Evolutionary conservation across 768 basidiomycete species (phyloP).

Genomic region (Hortiboletus flavorubellus): DNA sequence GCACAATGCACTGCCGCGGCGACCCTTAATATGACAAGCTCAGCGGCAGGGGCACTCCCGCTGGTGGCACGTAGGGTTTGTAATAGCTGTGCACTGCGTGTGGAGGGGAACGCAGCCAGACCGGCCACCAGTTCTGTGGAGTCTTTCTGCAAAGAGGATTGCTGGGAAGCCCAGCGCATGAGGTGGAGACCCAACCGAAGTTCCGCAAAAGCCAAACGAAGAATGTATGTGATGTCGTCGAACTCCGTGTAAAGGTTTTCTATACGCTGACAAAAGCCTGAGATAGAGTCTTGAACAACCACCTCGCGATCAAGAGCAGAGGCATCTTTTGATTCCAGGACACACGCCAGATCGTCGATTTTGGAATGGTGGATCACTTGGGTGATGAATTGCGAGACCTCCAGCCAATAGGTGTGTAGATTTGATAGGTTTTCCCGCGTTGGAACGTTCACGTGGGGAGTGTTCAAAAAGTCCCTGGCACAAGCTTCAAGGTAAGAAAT

Average conservation of each 20-base stretch:
- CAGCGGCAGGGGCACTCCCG: slow-evolving; percentile 20
- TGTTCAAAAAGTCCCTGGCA: slow-evolving; percentile 30
- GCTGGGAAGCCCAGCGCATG: slow-evolving; percentile 29
- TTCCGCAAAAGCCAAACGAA: slow-evolving; percentile 63
- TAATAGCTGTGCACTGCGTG: slow-evolving; percentile 40
- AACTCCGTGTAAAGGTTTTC: slow-evolving; percentile 65
- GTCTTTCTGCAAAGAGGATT: slow-evolving; percentile 16
- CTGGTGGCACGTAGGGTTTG: slow-evolving; percentile 21
- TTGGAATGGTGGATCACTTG: slow-evolving; percentile 52
- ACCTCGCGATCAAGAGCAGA: slow-evolving; percentile 53
- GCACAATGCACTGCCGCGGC: slow-evolving; percentile 35
- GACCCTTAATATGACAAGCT: slow-evolving; percentile 41
- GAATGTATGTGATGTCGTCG: slow-evolving; percentile 62
- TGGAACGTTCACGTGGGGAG: slow-evolving; percentile 26
- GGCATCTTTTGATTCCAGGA: slow-evolving; percentile 35
- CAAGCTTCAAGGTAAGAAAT: slow-evolving; percentile 42
- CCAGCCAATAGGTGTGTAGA: slow-evolving; percentile 67
- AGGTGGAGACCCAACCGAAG: slow-evolving; percentile 73
- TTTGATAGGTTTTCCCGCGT: slow-evolving; percentile 42
- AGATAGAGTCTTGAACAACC: slow-evolving; percentile 75
- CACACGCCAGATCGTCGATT: slow-evolving; percentile 44
- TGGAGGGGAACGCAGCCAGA: slow-evolving; percentile 54
- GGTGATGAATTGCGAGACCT: slow-evolving; percentile 69
- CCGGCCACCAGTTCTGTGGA: slow-evolving; percentile 27
- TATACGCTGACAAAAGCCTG: slow-evolving; percentile 74